Conservation (phyloP, 2,329 filamentous ascomycete species). For the Aspergillus sp. region DNA sequence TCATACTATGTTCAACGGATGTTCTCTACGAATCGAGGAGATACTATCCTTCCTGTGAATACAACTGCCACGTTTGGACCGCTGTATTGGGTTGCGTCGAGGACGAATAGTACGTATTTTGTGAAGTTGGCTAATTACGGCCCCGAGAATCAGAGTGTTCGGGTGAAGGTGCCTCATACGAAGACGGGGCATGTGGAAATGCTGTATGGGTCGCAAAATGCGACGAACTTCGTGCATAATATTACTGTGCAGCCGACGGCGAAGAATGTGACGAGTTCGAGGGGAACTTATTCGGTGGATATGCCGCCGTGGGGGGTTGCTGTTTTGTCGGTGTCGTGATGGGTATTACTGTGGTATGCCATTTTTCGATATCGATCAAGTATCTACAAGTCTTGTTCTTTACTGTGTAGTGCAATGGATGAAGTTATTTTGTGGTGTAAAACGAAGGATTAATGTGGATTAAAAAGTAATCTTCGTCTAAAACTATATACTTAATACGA, state of each 20-base stretch:
- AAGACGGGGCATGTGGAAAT: conserved; percentile 25
- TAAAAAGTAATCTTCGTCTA: neutral
- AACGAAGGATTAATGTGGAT: neutral
- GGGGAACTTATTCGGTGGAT: conserved; percentile 23
- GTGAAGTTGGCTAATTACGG: conserved; percentile 38
- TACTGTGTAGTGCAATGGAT: too few species aligned
- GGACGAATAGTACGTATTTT: conserved; percentile 23
- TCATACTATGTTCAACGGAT: conserved; percentile 41
- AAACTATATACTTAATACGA: neutral
- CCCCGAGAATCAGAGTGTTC: conserved; percentile 23
- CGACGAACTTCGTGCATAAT: conserved; percentile 23
- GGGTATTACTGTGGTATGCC: too few species aligned
- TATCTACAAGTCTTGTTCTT: too few species aligned
- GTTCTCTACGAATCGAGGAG: conserved; percentile 36
- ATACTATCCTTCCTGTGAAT: conserved; percentile 32
- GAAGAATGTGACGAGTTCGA: conserved; percentile 11
- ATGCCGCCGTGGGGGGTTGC: conserved; percentile 31
- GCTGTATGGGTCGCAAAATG: conserved; percentile 24
- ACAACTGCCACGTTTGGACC: conserved; percentile 31
- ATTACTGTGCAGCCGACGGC: conserved; percentile 19
- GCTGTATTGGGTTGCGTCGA: conserved; percentile 39
- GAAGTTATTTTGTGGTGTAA: too few species aligned
- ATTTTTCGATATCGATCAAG: too few species aligned
- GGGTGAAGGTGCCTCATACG: conserved; percentile 28
- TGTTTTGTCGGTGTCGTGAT: conserved; percentile 23